Conservation (phyloP, 2,329 filamentous ascomycete species). For the Fusarium keratoplasticum region DNA sequence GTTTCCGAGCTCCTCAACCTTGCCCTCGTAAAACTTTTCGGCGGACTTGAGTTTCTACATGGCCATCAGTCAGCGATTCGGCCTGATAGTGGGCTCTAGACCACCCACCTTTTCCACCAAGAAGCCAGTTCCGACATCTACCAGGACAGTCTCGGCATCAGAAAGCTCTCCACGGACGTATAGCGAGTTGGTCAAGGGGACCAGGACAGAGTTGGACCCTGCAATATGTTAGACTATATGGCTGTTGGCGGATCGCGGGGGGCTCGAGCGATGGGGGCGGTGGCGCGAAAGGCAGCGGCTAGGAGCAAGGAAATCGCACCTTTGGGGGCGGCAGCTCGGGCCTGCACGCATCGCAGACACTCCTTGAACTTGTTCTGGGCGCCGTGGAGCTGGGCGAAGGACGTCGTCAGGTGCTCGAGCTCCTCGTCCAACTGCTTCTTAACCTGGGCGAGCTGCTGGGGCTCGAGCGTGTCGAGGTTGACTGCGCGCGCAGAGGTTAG, state of each 20-base stretch:
- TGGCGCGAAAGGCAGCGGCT: not conserved
- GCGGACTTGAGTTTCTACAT: constrained; percentile 65
- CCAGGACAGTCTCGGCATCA: constrained; percentile 80
- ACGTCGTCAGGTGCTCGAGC: constrained; percentile 91
- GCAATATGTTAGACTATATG: constrained; percentile 19
- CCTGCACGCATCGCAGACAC: constrained; percentile 81
- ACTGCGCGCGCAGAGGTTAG: constrained; percentile 52
- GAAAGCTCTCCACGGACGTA: constrained; percentile 89
- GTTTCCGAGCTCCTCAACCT: constrained; percentile 63
- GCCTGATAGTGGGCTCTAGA: not conserved
- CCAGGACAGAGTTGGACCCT: constrained; percentile 73
- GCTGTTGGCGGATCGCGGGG: not conserved
- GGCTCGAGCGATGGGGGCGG: not conserved
- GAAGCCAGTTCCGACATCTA: constrained; percentile 94
- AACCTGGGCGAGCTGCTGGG: constrained; percentile 87
- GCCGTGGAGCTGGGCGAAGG: constrained; percentile 88
- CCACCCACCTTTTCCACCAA: constrained; percentile 85
- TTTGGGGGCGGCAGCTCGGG: constrained; percentile 47
- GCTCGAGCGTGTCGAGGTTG: constrained; percentile 79
- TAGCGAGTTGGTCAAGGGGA: constrained; percentile 94
- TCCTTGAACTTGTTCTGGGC: constrained; percentile 94
- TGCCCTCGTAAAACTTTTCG: constrained; percentile 67
- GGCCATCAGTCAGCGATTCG: constrained; percentile 23
- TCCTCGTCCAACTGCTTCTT: constrained; percentile 98
- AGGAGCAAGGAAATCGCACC: constrained; percentile 39